phyloP scores from a whole-genome alignment of 306 rosid species.

The Corylus heterophylla region DNA sequence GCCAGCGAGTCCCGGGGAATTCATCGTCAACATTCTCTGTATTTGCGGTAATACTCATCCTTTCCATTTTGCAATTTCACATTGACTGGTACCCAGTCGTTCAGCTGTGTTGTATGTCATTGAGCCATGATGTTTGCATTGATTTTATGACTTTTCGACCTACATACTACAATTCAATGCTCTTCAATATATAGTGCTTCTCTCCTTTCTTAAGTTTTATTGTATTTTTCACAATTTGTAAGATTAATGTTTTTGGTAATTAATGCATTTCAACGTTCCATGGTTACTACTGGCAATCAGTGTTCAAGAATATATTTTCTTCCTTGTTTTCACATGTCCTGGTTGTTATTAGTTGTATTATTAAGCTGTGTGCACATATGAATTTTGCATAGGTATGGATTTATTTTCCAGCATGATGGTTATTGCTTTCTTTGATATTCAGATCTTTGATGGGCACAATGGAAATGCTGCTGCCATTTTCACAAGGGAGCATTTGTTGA shows the following conservation, averaged over 20 bases:
- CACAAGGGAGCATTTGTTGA: constrained; percentile 78
- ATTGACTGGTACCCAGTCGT: constrained; percentile 4
- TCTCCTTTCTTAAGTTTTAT: constrained; percentile 1
- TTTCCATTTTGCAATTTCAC: constrained; percentile 8
- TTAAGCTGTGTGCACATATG: too few relatives aligned
- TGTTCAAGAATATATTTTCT: too few relatives aligned
- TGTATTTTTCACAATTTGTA: constrained; percentile 3
- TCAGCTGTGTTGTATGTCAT: not conserved
- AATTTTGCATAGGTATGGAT: constrained; percentile 10
- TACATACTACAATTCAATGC: not conserved
- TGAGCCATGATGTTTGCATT: not conserved
- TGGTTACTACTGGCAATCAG: too few relatives aligned
- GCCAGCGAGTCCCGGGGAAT: constrained; percentile 78
- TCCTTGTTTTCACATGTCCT: too few relatives aligned
- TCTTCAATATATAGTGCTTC: not conserved
- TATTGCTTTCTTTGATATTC: constrained; percentile 31
- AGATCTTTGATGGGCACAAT: constrained; percentile 98
- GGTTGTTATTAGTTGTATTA: too few relatives aligned
- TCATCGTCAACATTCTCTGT: constrained; percentile 77
- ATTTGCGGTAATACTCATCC: constrained; percentile 63
- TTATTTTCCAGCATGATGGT: constrained; percentile 15
- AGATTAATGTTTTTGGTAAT: not conserved
- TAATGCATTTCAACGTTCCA: constrained; percentile 11
- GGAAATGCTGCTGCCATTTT: constrained; percentile 95
- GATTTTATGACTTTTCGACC: not conserved